Evolutionary conservation across 202 grass and related monocot species (phyloP), one percentile per base, ranked within the genome.

Genomic region (Brachypodium distachyon): DNA sequence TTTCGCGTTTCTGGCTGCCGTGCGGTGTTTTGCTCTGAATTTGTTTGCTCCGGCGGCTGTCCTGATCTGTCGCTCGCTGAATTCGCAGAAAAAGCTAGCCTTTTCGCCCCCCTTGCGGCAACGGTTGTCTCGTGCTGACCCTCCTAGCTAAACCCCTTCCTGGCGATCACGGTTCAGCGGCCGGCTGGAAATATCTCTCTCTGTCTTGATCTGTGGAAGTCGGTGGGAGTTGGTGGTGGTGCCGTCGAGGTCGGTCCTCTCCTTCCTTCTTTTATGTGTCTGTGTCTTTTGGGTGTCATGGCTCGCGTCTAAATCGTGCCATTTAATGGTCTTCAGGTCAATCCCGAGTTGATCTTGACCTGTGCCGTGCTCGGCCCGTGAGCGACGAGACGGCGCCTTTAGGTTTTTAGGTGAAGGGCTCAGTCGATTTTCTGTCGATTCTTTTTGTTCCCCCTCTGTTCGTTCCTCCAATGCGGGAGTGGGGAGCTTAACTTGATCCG

Each of bases 241-340:
- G 44, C 6, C 28, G 75, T 80, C 74, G n/a, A 21, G 52, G 31
- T 26, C 49, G 31, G 31, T 41, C 18, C 9, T 70, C 11, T 40
- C 32, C 69, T 21, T 71, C 3, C 25, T 1, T 31, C 36, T 21
- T 56, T 36, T n/a, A n/a, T n/a, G n/a, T 3, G 4, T 36, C 6
- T 36, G 33, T 36, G 33, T 69, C 42, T 5, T 61, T 13, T 53
- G 3, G 54, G 27, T 47, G 74, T n/a, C n/a, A n/a, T 19, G 69
- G 27, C 33, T 12, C 18, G 46, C 85, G 73, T 83, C 74, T 17
- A n/a, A 33, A 49, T 83, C 67, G 80, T 12, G 23, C 40, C 76
- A 72, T 84, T 84, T 70, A 80, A 80, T 81, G 33, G 29, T 65
- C 70, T 48, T 57, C 63, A 41, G 71, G 81, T 88, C 86, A 84